Percentiles rank a stretch among this genome's conserved stretches.
phyloP scores from a whole-genome alignment of 805 yeast genomes.

The Starmerella apicola region DNA sequence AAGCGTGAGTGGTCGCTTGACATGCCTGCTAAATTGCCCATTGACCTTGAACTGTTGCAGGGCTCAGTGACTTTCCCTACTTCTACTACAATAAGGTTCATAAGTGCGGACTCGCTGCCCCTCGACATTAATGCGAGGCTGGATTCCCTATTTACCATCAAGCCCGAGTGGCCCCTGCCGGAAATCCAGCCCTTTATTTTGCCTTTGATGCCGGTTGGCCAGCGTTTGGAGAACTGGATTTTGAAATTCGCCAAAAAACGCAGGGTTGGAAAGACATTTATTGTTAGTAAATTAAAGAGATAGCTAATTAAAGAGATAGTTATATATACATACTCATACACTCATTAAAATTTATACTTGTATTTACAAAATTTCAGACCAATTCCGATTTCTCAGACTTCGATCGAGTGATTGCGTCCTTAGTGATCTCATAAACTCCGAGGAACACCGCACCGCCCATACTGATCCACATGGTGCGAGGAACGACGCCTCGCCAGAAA shows the following conservation, averaged over 20 bases:
- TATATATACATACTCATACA: not conserved
- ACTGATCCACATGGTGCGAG: conserved; percentile 94
- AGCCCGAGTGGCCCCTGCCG: conserved; percentile 46
- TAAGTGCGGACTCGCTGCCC: conserved; percentile 41
- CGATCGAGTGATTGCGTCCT: not conserved
- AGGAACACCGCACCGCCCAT: conserved; percentile 97
- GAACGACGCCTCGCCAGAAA: conserved; percentile 79
- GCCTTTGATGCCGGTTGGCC: conserved; percentile 41
- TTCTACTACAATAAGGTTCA: conserved; percentile 37
- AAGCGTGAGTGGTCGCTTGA: conserved; percentile 23
- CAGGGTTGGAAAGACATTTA: conserved; percentile 31
- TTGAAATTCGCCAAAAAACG: conserved; percentile 45
- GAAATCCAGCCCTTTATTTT: conserved; percentile 54
- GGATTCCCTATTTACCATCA: conserved; percentile 39
- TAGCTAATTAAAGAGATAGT: too few relatives aligned
- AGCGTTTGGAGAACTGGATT: conserved; percentile 35
- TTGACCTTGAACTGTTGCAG: conserved; percentile 40
- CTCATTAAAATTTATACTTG: not conserved
- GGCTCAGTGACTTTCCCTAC: conserved; percentile 46
- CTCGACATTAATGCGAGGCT: conserved; percentile 39
- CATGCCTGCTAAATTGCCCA: conserved; percentile 46
- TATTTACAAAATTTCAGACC: too few relatives aligned
- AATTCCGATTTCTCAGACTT: too few relatives aligned
- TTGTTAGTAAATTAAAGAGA: too few relatives aligned
- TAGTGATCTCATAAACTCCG: conserved; percentile 66